Evolutionary conservation across 176 grass and related monocot species (phyloP), one percentile per base, ranked within the genome.

Genomic region (Rhynchospora breviuscula): DNA sequence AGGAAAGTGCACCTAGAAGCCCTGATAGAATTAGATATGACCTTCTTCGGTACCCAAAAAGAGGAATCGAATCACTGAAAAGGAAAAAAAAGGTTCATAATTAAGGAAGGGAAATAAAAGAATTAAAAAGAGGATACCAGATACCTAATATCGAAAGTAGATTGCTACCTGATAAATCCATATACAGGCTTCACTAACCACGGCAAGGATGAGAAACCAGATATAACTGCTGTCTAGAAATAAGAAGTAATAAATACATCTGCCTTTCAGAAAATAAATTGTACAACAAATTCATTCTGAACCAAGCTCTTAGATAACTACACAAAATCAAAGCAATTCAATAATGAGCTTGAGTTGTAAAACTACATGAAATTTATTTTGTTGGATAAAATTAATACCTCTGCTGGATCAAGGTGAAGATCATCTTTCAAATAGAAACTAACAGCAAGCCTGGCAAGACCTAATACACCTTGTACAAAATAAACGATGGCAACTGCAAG

Each of bases 401-500:
- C 97, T 78, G 97, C 93, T 63, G 97, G 97, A 89, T 99, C 89
- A 40, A 99, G 97, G 81, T 83, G 97, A 86, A 99, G 97, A 83
- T 96, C 89, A 40, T 99, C 97, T 82, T 99, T 99, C 62, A 99
- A 88, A 86, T 94, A 99, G 73, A 99, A 99, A 83, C 81, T 96
- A 64, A 99, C 91, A 88, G 97, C 97, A 89, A 99, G 97, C 83
- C 97, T 89, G 23, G 97, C 89, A 67, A 99, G 91, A 31, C 97
- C 93, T 88, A 99, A 88, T 86, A 99, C 97, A 33, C 97, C 97
- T 99, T 99, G 97, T 53, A 99, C 93, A 90, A 99, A 99, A 86
- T 99, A 99, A 23, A 99, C 97, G 79, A 92, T 95, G 64, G 97
- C 93, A 85, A 99, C 97, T 26, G 97, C 97, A 86, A 95, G 81